Conservation (phyloP, 495 filamentous ascomycete genomes). For the Aspergillus taichungensis region DNA sequence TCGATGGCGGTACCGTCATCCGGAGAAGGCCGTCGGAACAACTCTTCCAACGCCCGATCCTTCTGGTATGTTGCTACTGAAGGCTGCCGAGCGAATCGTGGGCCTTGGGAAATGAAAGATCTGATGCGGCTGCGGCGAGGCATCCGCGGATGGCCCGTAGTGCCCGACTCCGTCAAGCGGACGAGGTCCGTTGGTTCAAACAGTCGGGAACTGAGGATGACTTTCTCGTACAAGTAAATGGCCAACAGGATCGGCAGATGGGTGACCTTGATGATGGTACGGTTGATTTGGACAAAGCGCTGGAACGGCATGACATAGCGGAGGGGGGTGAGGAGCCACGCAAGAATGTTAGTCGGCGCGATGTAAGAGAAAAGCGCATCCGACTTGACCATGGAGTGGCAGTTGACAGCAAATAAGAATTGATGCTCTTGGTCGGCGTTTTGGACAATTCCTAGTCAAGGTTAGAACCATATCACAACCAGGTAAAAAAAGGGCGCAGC, state of each 20-base stretch:
- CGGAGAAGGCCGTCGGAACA: slow-evolving; percentile 61
- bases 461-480: too few relatives aligned
- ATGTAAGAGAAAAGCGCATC: slow-evolving; percentile 89
- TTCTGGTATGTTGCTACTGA: slow-evolving; percentile 79
- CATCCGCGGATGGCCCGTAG: slow-evolving; percentile 16
- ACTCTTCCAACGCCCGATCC: slow-evolving; percentile 83
- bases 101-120: slow-evolving; percentile 56
- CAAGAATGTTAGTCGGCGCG: slow-evolving; percentile 79
- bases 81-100: slow-evolving; percentile 63
- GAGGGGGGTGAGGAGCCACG: slow-evolving; percentile 75
- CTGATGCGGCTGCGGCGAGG: slow-evolving; percentile 44
- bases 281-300: slow-evolving; percentile 71
- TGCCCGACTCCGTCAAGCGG: slow-evolving; percentile 31
- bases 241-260: slow-evolving; percentile 78
- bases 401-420: slow-evolving; percentile 89
- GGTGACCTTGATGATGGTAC: slow-evolving; percentile 78
- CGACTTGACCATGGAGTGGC: slow-evolving; percentile 93
- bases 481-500: too few relatives aligned
- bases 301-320: slow-evolving; percentile 70
- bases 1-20: slow-evolving; percentile 46
- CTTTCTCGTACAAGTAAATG: slow-evolving; percentile 80
- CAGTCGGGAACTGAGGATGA: slow-evolving; percentile 56
- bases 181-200: slow-evolving; percentile 70
- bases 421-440: slow-evolving; percentile 91
- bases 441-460: slow-evolving; percentile 56